Conservation (phyloP, 2,329 filamentous ascomycete species). For the Arthrobotrys conoides region DNA sequence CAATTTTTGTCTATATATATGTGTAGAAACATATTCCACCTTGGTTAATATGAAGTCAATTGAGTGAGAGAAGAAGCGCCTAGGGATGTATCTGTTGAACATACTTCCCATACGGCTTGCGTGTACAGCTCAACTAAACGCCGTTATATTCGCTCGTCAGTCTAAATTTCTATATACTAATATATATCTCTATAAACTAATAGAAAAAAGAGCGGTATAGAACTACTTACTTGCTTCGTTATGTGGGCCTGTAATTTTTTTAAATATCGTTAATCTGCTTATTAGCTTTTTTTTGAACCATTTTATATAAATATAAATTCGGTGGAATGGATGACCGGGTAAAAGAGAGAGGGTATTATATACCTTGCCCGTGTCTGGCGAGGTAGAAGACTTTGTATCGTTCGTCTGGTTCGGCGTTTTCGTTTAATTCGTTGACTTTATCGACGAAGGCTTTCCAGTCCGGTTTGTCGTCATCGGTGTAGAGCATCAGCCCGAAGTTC, state of each 20-base stretch:
- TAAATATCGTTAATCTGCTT: not conserved
- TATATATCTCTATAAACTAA: not conserved
- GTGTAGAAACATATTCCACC: not conserved
- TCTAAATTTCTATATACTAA: not conserved
- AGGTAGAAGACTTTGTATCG: slow-evolving; percentile 78
- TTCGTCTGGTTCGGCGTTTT: slow-evolving; percentile 68
- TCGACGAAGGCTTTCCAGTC: slow-evolving; percentile 50
- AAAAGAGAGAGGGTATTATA: slow-evolving; percentile 68
- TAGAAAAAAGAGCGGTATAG: not conserved
- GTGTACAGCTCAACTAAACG: slow-evolving; percentile 40
- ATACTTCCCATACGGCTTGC: slow-evolving; percentile 42
- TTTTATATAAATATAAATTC: not conserved
- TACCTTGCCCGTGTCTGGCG: slow-evolving; percentile 78
- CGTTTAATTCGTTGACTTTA: slow-evolving; percentile 72
- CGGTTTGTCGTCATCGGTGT: slow-evolving; percentile 70
- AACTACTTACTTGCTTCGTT: slow-evolving; percentile 52
- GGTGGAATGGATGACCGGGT: not conserved
- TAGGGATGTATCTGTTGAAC: slow-evolving; percentile 30
- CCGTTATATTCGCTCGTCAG: slow-evolving; percentile 39
- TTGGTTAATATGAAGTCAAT: slow-evolving; percentile 1
- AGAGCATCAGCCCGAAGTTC: slow-evolving; percentile 78
- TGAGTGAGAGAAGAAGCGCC: not conserved
- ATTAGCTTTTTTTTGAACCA: not conserved
- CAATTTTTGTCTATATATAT: slow-evolving; percentile 33
- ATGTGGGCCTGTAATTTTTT: slow-evolving; percentile 38